Evolutionary conservation across 2,329 filamentous ascomycete genomes (phyloP), one percentile per base, ranked within the genome.

Genomic region (Alternaria brassicicola): DNA sequence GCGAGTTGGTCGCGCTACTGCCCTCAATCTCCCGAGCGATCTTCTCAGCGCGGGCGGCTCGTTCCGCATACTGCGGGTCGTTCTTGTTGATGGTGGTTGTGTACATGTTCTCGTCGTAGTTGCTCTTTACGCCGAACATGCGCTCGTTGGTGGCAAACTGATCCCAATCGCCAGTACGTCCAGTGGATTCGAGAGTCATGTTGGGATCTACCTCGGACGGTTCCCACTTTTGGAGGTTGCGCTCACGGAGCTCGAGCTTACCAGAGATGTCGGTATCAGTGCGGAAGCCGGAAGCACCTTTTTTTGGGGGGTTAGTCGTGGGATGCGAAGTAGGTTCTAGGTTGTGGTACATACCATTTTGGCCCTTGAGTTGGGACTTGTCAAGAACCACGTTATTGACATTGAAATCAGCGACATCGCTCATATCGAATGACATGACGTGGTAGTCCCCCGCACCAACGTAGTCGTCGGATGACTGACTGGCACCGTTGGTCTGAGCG

Each of bases 101-200:
- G 80, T 99, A 99, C 41, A 95, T 87, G 68, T 91, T 93, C 78
- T 98, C 95, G 72, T 98, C 88, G 75, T 98, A 99, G 69, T 93
- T 92, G 51, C 90, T 95, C 78, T 88, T 92, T 36, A 96, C 80
- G 33, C 95, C 95, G 73, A 97, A 98, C 28, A 92, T 86, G 55
- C 88, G 85, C 78, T 96, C 91, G 72, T 98, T 98, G 62, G 86
- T 89, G 57, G 91, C 90, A 72, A 99, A 99, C 76, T 99, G 95
- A 75, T 99, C 94, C 95, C 95, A 99, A 9, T 79, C 81, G 6
- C 61, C 52, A 55, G 72, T 57, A 43, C 65, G 67, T 26, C 72
- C 76, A 15, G 70, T 71, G 25, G 78, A 86, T 69, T 95, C 92
- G 23, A 97, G 83, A 46, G 89, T 89, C 64, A 91, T 83, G 71